These are phyloP conservation scores for carrot (Daucus carota) DNA, from an alignment of 129 eudicot genomes.

Conservation along the genomic window DH1_v3.0 NC_030385.2:6959501-6960000, in stretches of 20 bases:
- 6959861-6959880: constrained; percentile 90
- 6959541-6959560: neutral
- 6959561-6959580: neutral
- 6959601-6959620: neutral
- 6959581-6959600: neutral
- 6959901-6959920: neutral
- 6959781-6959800: constrained; percentile 53
- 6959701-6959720: neutral
- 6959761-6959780: constrained; percentile 15
- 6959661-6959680: neutral
- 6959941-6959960: neutral
- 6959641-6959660: neutral
- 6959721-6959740: neutral
- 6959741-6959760: constrained; percentile 8
- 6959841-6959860: constrained; percentile 73
- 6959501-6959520: no score
- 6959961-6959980: neutral
- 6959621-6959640: neutral
- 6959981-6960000: neutral
- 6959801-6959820: constrained; percentile 66
- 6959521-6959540: neutral
- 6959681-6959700: neutral
- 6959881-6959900: constrained; percentile 57
- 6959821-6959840: constrained; percentile 74
- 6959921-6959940: neutral